Percentiles rank a stretch among this genome's conserved stretches.
Conservation (phyloP, 306 rosid genomes). For the Castanea crenata region DNA sequence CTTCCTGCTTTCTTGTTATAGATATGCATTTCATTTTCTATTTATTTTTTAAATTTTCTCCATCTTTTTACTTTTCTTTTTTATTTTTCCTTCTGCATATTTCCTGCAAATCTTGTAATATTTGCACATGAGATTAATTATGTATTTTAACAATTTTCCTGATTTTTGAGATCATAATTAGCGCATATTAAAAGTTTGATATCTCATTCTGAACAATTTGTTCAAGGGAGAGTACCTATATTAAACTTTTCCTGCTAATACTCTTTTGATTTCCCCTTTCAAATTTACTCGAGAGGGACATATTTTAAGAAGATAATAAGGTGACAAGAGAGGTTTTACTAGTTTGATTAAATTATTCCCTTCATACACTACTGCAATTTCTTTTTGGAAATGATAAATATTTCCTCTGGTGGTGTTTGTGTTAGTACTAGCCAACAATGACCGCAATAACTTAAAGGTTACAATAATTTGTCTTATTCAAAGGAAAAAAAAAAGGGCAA, state of each 20-base stretch:
- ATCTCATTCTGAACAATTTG: background rate
- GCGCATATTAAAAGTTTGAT: background rate
- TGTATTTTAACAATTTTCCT: background rate
- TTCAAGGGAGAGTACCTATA: background rate
- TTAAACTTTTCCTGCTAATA: background rate
- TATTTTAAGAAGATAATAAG: background rate
- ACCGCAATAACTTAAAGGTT: too few species aligned
- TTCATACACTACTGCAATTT: background rate
- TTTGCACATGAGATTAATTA: background rate
- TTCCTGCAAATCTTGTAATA: background rate
- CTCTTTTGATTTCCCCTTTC: background rate
- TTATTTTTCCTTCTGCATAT: background rate
- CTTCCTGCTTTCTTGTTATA: constrained; percentile 33
- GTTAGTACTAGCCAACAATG: too few species aligned
- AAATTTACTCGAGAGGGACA: background rate
- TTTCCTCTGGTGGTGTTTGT: background rate
- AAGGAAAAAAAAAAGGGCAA: background rate
- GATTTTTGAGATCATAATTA: background rate
- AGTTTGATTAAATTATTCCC: background rate
- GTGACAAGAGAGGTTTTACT: background rate
- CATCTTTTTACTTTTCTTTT: background rate
- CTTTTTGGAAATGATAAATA: background rate
- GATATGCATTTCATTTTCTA: constrained; percentile 1
- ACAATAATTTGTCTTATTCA: background rate
- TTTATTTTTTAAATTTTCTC: background rate